Base-by-base conservation (phyloP, 2,329 filamentous ascomycete species). In the Penicillium expansum region DNA sequence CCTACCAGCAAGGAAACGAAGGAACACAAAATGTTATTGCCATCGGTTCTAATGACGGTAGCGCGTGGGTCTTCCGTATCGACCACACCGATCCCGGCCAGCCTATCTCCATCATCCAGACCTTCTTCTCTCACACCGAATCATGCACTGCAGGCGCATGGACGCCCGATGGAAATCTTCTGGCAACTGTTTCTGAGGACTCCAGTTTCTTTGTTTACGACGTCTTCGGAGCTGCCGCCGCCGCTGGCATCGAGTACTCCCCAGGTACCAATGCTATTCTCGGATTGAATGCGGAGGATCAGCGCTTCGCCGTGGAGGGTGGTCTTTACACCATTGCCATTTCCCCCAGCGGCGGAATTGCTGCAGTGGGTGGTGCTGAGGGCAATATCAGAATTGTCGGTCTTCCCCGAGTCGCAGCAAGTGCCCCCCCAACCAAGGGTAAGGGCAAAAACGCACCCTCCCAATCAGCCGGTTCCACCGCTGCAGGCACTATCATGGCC, bases 11-110 rank as follows among this genome's bases (percentile, higher is more conserved):
- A 39, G 71, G 67, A 1, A 66, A 69, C 5, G 73, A 76, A 35
- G 77, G 80, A 6, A 85, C 90, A 71, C 84, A 88, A 59, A 95
- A 97, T 76, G 86, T 91, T 9, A 72, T 99, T 60, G 94, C 94
- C 0, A 79, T 99, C 8, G 94, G 94, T 56, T 92, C 92, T 33
- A 89, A 84, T 35, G 92, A 99, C 71, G 94, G 94, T 54, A 92
- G 88, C 50, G 92, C 97, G 41, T 99, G 94, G 94, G 89, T 99
- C 10, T 96, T 97, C 78, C 87, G 86, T n/a, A 82, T 97, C 68
- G 88, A 92, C 73, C 78, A 83, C 30, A 80, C 80, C 52, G 86
- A 90, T 33, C 76, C 79, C 35, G 75, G 80, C 14, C 78, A 77
- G 32, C 81, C 90, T 8, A 81, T 97, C 52, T 86, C 88, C 67